Evolutionary conservation across 495 filamentous ascomycete genomes (phyloP).

Genomic region (Aspergillus ostianus): DNA sequence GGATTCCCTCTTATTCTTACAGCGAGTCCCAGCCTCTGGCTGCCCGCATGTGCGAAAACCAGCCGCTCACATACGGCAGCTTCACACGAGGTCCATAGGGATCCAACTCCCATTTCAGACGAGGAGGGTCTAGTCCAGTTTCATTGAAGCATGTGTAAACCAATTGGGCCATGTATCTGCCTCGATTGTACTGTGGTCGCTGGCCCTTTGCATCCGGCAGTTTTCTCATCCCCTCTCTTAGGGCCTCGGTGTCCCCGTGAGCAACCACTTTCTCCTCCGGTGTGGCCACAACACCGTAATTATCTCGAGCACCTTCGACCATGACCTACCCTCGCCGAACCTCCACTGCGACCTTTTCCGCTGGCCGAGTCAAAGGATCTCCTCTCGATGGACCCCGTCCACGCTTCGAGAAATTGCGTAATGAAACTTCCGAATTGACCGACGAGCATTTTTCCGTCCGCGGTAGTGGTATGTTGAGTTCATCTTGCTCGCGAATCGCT

Average conservation of each 20-base stretch:
- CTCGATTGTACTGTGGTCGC: slow-evolving; percentile 35
- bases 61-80: slow-evolving; percentile 27
- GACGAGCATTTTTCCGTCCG: slow-evolving; percentile 48
- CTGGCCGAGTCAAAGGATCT: slow-evolving; percentile 46
- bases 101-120: slow-evolving; percentile 36
- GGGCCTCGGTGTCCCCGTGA: slow-evolving; percentile 27
- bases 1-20: neutral
- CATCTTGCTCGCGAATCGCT: slow-evolving; percentile 51
- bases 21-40: slow-evolving; percentile 22
- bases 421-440: slow-evolving; percentile 54
- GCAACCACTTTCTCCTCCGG: slow-evolving; percentile 28
- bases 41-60: slow-evolving; percentile 22
- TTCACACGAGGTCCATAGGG: slow-evolving; percentile 35
- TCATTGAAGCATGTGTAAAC: slow-evolving; percentile 33
- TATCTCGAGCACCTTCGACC: slow-evolving; percentile 36
- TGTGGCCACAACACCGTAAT: slow-evolving; percentile 44
- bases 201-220: slow-evolving; percentile 15
- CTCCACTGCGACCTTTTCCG: slow-evolving; percentile 45
- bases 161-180: slow-evolving; percentile 35
- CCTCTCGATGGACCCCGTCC: slow-evolving; percentile 47
- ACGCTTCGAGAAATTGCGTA: slow-evolving; percentile 43
- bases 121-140: slow-evolving; percentile 35
- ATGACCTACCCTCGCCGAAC: slow-evolving; percentile 49
- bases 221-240: slow-evolving; percentile 28
- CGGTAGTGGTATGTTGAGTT: slow-evolving; percentile 53